Evolutionary conservation across 208 protist species (phyloP).

Genomic region (Crithidia expoeki): DNA sequence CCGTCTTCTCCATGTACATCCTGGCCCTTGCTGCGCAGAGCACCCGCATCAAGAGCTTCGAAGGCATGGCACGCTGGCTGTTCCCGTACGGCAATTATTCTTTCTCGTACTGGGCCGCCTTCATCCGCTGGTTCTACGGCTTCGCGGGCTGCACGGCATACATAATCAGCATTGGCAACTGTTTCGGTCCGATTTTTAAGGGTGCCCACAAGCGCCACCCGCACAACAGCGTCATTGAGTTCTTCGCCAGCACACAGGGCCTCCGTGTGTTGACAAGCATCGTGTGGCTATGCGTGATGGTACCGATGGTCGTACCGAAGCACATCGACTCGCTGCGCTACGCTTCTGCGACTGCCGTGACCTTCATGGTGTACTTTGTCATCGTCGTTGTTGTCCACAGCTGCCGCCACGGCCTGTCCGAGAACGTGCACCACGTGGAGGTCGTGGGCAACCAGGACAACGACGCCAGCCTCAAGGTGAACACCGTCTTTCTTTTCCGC

Average conservation of each 20-base stretch:
- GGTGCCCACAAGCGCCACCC: slow-evolving; percentile 14
- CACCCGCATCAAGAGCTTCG: slow-evolving; percentile 49
- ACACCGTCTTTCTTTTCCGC: slow-evolving; percentile 47
- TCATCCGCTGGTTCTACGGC: slow-evolving; percentile 40
- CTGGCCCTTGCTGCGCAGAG: slow-evolving; percentile 37
- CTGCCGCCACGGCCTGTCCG: slow-evolving; percentile 31
- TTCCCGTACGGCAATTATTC: slow-evolving; percentile 31
- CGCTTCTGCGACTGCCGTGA: slow-evolving; percentile 50
- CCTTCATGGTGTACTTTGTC: slow-evolving; percentile 53
- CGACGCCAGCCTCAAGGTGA: slow-evolving; percentile 16
- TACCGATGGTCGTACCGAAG: slow-evolving; percentile 63
- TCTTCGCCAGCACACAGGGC: slow-evolving; percentile 29
- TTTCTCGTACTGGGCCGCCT: slow-evolving; percentile 47
- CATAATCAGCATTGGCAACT: slow-evolving; percentile 44
- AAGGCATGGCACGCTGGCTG: slow-evolving; percentile 40
- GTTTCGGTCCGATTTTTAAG: slow-evolving; percentile 37
- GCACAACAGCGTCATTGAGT: slow-evolving; percentile 31
- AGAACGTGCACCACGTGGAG: slow-evolving; percentile 26
- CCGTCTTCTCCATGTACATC: slow-evolving; percentile 43
- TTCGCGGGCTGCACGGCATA: slow-evolving; percentile 41
- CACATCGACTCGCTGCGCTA: slow-evolving; percentile 72
- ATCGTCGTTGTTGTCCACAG: slow-evolving; percentile 55
- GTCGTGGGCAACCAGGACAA: slow-evolving; percentile 24
- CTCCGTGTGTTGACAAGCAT: slow-evolving; percentile 38
- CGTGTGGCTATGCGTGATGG: slow-evolving; percentile 57